phyloP scores from a whole-genome alignment of 495 filamentous ascomycete species.

The Penicillium subrubescens region DNA sequence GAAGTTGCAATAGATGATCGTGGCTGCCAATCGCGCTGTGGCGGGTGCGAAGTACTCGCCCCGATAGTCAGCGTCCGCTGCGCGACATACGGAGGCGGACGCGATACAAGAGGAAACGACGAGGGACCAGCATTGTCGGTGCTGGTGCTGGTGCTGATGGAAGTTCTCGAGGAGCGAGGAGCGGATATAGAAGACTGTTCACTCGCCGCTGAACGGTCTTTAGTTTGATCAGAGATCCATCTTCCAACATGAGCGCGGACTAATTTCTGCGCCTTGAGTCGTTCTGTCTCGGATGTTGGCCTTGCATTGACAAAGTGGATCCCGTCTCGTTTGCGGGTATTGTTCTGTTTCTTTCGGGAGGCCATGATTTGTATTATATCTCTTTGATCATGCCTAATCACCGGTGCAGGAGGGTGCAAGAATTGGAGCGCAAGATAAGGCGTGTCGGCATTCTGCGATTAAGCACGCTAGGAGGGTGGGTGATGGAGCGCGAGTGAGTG shows the following conservation, averaged over 20 bases:
- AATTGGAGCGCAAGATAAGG: conserved; percentile 1
- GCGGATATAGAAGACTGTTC: background rate
- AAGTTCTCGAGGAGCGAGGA: background rate
- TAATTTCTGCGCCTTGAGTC: conserved; percentile 32
- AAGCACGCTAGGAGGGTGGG: background rate
- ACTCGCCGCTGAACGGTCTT: conserved; percentile 25
- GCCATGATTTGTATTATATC: conserved; percentile 21
- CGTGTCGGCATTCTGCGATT: conserved; percentile 14
- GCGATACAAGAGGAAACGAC: conserved; percentile 14
- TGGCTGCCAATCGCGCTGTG: conserved; percentile 1
- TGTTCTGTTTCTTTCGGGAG: conserved; percentile 25
- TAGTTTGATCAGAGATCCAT: conserved; percentile 48
- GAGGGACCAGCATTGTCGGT: background rate
- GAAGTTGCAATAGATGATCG: conserved; percentile 17
- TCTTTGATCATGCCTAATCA: conserved; percentile 12
- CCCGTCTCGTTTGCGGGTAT: conserved; percentile 28
- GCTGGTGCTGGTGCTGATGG: background rate
- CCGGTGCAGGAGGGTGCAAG: conserved; percentile 6
- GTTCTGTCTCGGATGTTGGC: conserved; percentile 38
- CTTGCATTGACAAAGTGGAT: conserved; percentile 47
- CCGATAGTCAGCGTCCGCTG: background rate
- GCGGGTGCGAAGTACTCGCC: background rate
- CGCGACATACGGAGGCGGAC: background rate
- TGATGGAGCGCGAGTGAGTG: background rate
- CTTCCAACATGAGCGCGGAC: conserved; percentile 45